Evolutionary conservation across 2,329 filamentous ascomycete species (phyloP).

Genomic region (Aspergillus pseudotamarii): DNA sequence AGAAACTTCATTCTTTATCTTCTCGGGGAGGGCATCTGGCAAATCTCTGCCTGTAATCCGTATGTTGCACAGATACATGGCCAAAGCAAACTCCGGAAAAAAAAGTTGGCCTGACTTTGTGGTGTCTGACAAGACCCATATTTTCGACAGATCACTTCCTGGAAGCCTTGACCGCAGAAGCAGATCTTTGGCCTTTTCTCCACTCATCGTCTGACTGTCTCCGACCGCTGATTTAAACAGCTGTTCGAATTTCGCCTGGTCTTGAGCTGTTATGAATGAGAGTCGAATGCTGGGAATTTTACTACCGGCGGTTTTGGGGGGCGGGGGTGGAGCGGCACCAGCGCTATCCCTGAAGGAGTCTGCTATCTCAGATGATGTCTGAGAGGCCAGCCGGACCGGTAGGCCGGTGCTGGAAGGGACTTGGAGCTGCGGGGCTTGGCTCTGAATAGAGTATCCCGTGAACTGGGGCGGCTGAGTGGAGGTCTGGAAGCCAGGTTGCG

Average conservation of each 20-base stretch:
- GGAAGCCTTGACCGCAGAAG: constrained; percentile 85
- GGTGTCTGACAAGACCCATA: constrained; percentile 94
- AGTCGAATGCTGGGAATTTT: constrained; percentile 93
- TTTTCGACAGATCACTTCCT: constrained; percentile 84
- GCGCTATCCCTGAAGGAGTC: constrained; percentile 60
- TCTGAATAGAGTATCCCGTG: constrained; percentile 57
- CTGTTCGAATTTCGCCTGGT: constrained; percentile 96
- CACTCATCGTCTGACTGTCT: constrained; percentile 80
- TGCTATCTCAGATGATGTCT: constrained; percentile 67
- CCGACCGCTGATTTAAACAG: constrained; percentile 95
- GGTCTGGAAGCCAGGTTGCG: constrained; percentile 48
- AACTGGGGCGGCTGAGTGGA: constrained; percentile 62
- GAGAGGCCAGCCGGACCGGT: constrained; percentile 56
- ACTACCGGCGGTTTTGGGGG: constrained; percentile 60
- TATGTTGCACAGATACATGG: constrained; percentile 98
- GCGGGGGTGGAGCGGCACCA: constrained; percentile 60
- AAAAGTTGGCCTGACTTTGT: constrained; percentile 94
- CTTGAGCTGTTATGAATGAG: constrained; percentile 92
- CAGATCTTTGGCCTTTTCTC: constrained; percentile 87
- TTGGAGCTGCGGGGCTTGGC: constrained; percentile 38
- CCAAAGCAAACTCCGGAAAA: constrained; percentile 95
- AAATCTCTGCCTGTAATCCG: constrained; percentile 84
- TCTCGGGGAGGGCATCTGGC: constrained; percentile 75
- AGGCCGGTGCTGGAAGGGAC: constrained; percentile 50
- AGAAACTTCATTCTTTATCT: constrained; percentile 92